Evolutionary conservation across 345 rosid genomes (phyloP).

Genomic region (Dipteronia dyeriana): DNA sequence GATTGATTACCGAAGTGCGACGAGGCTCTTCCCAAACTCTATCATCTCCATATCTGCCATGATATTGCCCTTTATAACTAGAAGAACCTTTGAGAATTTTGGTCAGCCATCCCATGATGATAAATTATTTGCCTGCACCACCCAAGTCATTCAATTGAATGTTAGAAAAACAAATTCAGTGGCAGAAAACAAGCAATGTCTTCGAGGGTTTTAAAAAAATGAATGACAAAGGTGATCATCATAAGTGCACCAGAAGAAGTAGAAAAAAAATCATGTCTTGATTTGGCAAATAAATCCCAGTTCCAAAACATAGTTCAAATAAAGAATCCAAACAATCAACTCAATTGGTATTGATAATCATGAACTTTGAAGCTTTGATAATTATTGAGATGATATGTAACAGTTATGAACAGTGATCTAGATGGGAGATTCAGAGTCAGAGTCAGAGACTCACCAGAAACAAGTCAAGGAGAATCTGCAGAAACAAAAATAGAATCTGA

Average conservation of each 20-base stretch:
- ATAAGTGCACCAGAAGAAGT: neutral
- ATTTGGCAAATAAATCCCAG: neutral
- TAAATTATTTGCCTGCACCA: slow-evolving; percentile 35
- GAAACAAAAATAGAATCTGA: slow-evolving; percentile 36
- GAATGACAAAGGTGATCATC: neutral
- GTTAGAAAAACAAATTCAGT: slow-evolving; percentile 23
- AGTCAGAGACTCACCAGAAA: slow-evolving; percentile 31
- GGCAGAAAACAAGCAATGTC: slow-evolving; percentile 3
- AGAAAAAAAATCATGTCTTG: neutral
- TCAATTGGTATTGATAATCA: neutral
- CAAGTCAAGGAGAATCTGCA: slow-evolving; percentile 38
- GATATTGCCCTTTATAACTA: slow-evolving; percentile 50
- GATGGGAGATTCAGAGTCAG: too few species aligned
- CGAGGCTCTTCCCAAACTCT: slow-evolving; percentile 54
- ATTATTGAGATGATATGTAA: slow-evolving; percentile 17
- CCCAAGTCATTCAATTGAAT: slow-evolving; percentile 25
- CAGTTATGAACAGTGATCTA: neutral
- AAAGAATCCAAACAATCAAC: neutral
- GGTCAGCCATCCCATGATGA: slow-evolving; percentile 85
- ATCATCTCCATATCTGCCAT: slow-evolving; percentile 51
- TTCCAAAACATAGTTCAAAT: neutral
- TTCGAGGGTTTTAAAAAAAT: neutral
- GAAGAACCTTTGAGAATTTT: slow-evolving; percentile 77
- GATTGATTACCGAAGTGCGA: slow-evolving; percentile 58
- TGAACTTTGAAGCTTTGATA: neutral